Percentiles rank a stretch among this genome's conserved stretches.
These are phyloP conservation scores for Adiantum capillusveneris DNA, from an alignment of 75 land plant genomes.

Conservation along the genomic window DNA sequence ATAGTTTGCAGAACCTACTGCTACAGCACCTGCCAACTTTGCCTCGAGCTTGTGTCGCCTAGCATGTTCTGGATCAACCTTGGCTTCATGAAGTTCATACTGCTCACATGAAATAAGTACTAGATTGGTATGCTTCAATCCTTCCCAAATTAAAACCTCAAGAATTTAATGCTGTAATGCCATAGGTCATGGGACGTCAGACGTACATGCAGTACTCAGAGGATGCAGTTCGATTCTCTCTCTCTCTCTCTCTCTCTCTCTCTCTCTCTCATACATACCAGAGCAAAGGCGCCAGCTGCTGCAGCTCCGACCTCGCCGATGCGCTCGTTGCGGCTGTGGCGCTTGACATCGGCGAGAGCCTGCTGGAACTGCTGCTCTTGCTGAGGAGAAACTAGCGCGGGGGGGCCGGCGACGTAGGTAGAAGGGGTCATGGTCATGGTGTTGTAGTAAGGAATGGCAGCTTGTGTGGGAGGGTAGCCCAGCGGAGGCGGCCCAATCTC, in stretches of 20 bases:
- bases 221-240: background rate
- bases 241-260: no score
- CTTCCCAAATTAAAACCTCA: no score
- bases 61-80: conserved; percentile 22
- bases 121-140: no score
- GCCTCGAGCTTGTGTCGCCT: conserved; percentile 18
- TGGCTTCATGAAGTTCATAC: conserved; percentile 21
- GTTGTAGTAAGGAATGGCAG: no score
- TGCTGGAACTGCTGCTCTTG: background rate
- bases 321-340: conserved; percentile 3
- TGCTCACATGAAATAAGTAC: no score
- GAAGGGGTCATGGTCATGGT: no score
- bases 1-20: conserved; percentile 19
- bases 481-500: no score
- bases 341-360: background rate
- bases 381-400: no score
- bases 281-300: conserved; percentile 21
- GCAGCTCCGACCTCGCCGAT: conserved; percentile 15
- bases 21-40: conserved; percentile 12
- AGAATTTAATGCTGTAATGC: no score
- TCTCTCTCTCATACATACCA: conserved; percentile 11
- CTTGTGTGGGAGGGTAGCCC: no score
- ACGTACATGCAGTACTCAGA: background rate
- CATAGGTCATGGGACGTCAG: background rate
- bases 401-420: no score